phyloP scores from a whole-genome alignment of 768 basidiomycete species.

The Saitozyma sp. region DNA sequence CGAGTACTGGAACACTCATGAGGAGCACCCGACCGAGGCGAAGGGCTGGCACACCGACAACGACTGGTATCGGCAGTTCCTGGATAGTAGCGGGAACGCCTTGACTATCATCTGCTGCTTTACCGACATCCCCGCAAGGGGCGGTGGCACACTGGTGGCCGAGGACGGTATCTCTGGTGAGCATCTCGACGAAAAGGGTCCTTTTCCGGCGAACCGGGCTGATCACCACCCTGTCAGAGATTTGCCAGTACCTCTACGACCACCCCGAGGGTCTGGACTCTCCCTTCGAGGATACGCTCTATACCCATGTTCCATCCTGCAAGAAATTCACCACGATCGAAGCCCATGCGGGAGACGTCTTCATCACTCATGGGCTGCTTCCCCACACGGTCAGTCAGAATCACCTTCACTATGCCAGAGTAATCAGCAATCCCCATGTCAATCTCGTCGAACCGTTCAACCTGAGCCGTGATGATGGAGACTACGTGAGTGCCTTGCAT shows the following conservation, averaged over 20 bases:
- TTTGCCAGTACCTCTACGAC: slow-evolving; percentile 22
- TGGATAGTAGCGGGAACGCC: slow-evolving; percentile 29
- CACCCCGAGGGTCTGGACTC: slow-evolving; percentile 34
- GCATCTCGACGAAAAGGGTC: not conserved
- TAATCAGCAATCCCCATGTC: slow-evolving; percentile 35
- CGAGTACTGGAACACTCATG: slow-evolving; percentile 14
- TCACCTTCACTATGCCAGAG: slow-evolving; percentile 25
- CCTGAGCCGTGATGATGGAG: slow-evolving; percentile 7
- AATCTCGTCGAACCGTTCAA: slow-evolving; percentile 25
- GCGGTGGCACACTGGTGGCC: slow-evolving; percentile 22
- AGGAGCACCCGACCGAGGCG: slow-evolving; percentile 5
- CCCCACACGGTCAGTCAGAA: slow-evolving; percentile 20
- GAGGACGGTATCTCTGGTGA: slow-evolving; percentile 25
- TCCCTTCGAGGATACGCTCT: slow-evolving; percentile 13
- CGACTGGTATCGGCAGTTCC: slow-evolving; percentile 37
- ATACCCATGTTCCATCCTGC: slow-evolving; percentile 2
- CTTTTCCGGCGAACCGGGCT: not conserved
- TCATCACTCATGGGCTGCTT: slow-evolving; percentile 21
- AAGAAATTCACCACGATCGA: slow-evolving; percentile 16
- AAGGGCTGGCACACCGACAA: slow-evolving; percentile 35
- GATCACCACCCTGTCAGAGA: not conserved
- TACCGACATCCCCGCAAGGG: slow-evolving; percentile 22
- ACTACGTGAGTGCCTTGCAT: not conserved
- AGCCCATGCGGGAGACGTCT: slow-evolving; percentile 28
- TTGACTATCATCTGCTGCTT: slow-evolving; percentile 35